Base-by-base conservation (phyloP, 148 eudicot species). In the Beta vulgaris region DNA sequence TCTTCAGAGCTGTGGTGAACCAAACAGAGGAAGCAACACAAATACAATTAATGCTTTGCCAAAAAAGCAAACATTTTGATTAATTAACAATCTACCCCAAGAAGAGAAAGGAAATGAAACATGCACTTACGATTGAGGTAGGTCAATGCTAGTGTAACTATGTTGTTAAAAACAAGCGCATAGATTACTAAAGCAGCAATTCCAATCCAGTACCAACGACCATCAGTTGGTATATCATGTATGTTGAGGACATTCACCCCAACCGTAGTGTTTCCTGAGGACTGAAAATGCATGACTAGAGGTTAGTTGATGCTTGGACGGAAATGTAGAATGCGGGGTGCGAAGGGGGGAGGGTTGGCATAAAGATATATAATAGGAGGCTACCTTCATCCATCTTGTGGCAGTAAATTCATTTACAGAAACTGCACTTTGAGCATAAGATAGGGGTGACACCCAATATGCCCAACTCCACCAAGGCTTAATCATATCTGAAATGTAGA, bases 391-490 rank as follows among this genome's bases (percentile, higher is more conserved):
- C 98, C 98, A 93, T 86, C 97, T 88, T 58, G 79, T 60, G n/a
- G 90, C 88, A 42, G 85, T 81, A 72, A 94, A 91, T 73, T 94
- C 98, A 72, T 94, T 94, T 35, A 94, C 95, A 36, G 95, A 75
- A 73, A 87, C 81, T 64, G 97, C 97, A 76, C 81, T 82, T 77
- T 91, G 98, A 26, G 85, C 93, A 70, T 94, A 94, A 37, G 90
- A 81, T 64, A 94, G 80, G 25, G 98, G 98, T 36, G 98, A 91
- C 44, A 91, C 68, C 98, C 98, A 94, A 78, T 83, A 90, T 51
- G 85, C 98, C 98, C 98, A 94, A 8, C 67, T 53, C 98, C 96
- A 91, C 98, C 98, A 92, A 51, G 89, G 87, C 84, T 88, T 88
- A 37, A 91, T 82, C 87, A 86, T 81, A 37, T 73, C 97, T 93